Evolutionary conservation across 2,329 filamentous ascomycete species (phyloP).

Genomic region (Beauveria australis): DNA sequence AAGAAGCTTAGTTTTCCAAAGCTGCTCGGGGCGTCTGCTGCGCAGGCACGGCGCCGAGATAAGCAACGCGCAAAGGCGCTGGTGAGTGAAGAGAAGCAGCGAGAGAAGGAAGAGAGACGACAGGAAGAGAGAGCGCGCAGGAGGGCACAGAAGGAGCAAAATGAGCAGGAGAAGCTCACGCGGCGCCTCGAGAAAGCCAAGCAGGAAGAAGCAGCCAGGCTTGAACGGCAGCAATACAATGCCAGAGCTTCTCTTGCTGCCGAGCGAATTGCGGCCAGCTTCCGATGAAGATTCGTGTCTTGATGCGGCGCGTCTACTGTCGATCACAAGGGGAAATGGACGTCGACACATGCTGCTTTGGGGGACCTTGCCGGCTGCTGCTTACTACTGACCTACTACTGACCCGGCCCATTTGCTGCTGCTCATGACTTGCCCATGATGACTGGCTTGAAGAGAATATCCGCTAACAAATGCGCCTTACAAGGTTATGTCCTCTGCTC

Average conservation of each 20-base stretch:
- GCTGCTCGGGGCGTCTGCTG: neutral
- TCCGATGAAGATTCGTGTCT: neutral
- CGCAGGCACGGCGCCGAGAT: neutral
- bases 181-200: neutral
- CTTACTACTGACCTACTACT: conserved; percentile 1
- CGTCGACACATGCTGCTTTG: conserved; percentile 5
- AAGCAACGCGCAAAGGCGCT: conserved; percentile 7
- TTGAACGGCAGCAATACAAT: neutral
- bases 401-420: neutral
- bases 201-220: neutral
- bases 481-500: conserved; percentile 73
- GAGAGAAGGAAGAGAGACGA: neutral
- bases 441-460: conserved; percentile 10
- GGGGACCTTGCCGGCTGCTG: conserved; percentile 6
- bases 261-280: neutral
- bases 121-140: neutral
- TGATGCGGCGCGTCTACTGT: neutral
- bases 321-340: neutral
- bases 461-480: conserved; percentile 20
- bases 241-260: neutral
- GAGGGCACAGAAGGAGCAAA: neutral
- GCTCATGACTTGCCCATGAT: conserved; percentile 16
- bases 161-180: neutral
- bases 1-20: neutral
- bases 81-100: neutral